Evolutionary conservation across 2,329 filamentous ascomycete genomes (phyloP).

Genomic region (Thielaviopsis punctulata): DNA sequence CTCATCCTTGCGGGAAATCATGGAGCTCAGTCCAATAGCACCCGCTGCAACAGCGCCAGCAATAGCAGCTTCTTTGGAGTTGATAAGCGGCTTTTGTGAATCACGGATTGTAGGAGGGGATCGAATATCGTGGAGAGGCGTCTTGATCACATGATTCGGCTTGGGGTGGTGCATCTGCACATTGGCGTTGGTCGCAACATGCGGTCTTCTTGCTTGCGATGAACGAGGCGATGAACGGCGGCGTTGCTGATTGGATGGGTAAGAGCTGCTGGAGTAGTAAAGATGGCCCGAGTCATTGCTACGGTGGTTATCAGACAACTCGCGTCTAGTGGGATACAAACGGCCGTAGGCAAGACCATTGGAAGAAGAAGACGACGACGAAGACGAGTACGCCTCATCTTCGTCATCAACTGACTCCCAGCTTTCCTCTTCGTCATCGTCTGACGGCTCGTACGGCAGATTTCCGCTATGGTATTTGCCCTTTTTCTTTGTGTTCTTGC

Average conservation of each 20-base stretch:
- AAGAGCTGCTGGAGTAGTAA: constrained; percentile 1
- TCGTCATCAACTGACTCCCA: constrained; percentile 10
- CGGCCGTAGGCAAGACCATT: constrained; percentile 9
- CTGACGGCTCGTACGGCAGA: constrained; percentile 5
- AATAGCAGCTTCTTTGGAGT: constrained; percentile 27
- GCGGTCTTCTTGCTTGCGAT: not conserved
- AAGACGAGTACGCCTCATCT: not conserved
- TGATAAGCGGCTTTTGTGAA: constrained; percentile 15
- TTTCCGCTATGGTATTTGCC: not conserved
- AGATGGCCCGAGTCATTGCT: not conserved
- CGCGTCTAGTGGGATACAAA: not conserved
- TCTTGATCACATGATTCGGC: constrained; percentile 55
- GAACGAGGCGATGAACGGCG: not conserved
- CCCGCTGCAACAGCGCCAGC: constrained; percentile 29
- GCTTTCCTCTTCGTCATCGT: not conserved
- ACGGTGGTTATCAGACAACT: not conserved
- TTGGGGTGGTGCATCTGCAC: constrained; percentile 73
- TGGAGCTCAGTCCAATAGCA: constrained; percentile 22
- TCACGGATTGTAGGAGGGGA: constrained; percentile 1
- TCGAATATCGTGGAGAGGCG: constrained; percentile 21
- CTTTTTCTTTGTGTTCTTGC: not conserved
- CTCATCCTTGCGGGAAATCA: not conserved
- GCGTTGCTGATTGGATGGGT: constrained; percentile 4
- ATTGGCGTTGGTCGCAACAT: constrained; percentile 22
- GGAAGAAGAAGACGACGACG: constrained; percentile 3